A percentile compares a stretch with the other conserved stretches of the same genome.
phyloP scores from a whole-genome alignment of 805 yeast genomes.

The Metschnikowia gelsemii region DNA sequence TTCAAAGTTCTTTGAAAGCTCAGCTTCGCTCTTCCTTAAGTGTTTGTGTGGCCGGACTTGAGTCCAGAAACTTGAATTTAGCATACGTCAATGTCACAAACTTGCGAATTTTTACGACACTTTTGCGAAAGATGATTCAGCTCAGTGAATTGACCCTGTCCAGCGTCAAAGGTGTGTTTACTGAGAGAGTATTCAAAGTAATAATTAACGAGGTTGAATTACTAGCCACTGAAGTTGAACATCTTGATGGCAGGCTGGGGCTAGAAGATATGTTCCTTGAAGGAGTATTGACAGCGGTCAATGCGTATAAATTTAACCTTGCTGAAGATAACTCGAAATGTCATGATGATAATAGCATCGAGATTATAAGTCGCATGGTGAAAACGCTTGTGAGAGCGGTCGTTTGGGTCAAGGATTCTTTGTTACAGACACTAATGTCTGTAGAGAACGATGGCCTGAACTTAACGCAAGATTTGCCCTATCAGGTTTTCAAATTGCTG shows the following conservation, averaged over 20 bases:
- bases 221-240: background rate
- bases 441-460: background rate
- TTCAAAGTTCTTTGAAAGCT: background rate
- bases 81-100: background rate
- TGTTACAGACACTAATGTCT: background rate
- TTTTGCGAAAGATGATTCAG: slow-evolving; percentile 3
- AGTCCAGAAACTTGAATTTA: background rate
- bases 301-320: slow-evolving; percentile 2
- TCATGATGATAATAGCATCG: background rate
- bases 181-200: background rate
- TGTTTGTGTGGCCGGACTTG: background rate
- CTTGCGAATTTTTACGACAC: background rate
- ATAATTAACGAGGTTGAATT: slow-evolving; percentile 1
- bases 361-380: background rate
- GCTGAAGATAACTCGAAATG: background rate
- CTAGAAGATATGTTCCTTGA: slow-evolving; percentile 2
- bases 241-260: background rate
- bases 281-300: background rate
- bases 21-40: slow-evolving; percentile 1
- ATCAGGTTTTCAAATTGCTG: slow-evolving; percentile 1
- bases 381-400: background rate
- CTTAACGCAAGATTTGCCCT: background rate
- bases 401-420: background rate
- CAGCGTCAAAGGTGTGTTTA: background rate
- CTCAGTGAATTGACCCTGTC: slow-evolving; percentile 4